Conservation (phyloP, 805 yeast genomes). For the Kodamaea kakaduensis region DNA sequence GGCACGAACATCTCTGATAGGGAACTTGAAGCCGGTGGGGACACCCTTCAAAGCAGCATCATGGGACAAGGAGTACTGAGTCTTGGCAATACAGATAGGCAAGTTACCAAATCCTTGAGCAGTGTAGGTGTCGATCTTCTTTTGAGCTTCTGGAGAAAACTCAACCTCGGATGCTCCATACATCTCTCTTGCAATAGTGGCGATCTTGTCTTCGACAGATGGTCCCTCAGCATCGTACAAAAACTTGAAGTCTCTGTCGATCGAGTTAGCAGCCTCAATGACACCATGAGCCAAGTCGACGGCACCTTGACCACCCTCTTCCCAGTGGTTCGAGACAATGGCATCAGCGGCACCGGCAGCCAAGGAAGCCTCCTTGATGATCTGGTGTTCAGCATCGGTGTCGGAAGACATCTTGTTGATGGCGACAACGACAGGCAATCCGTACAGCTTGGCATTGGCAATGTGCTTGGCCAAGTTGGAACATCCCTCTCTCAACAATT, state of each 20-base stretch:
- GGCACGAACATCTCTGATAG: conserved; percentile 75
- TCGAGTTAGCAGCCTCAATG: conserved; percentile 53
- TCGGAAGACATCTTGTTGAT: conserved; percentile 77
- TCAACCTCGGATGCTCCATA: conserved; percentile 75
- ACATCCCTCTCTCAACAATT: conserved; percentile 64
- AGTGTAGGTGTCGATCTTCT: conserved; percentile 63
- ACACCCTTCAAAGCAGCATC: conserved; percentile 82
- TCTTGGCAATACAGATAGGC: conserved; percentile 83
- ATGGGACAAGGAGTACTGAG: conserved; percentile 80
- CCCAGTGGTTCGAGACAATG: conserved; percentile 82
- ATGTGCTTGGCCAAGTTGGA: conserved; percentile 76
- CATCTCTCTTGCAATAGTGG: conserved; percentile 66
- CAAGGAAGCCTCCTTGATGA: conserved; percentile 62
- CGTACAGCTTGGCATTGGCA: conserved; percentile 64
- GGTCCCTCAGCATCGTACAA: conserved; percentile 56
- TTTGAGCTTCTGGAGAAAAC: conserved; percentile 63
- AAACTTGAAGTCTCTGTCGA: conserved; percentile 44
- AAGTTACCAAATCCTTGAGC: conserved; percentile 72
- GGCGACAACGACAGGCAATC: conserved; percentile 79
- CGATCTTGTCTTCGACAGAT: conserved; percentile 65
- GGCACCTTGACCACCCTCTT: conserved; percentile 81
- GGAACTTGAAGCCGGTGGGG: conserved; percentile 75
- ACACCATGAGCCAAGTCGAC: conserved; percentile 69
- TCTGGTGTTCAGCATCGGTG: conserved; percentile 61
- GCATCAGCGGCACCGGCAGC: conserved; percentile 80